Evolutionary conservation across 1,284 basidiomycete species (phyloP).

Genomic region (Peniophora sp.): DNA sequence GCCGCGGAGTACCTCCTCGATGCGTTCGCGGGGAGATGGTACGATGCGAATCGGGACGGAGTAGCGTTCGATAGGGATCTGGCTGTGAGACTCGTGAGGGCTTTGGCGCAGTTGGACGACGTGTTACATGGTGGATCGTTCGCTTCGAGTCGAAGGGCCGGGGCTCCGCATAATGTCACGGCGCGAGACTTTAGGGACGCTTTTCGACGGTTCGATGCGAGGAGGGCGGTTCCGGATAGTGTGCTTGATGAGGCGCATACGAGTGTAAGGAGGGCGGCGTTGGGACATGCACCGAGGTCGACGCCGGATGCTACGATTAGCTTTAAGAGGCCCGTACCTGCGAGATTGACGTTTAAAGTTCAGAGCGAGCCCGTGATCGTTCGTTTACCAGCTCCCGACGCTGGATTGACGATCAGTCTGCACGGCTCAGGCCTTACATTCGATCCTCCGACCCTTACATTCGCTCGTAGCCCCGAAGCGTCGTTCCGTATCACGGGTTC

Average conservation of each 20-base stretch:
- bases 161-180: constrained; percentile 57
- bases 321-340: constrained; percentile 67
- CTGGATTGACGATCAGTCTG: constrained; percentile 71
- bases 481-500: constrained; percentile 83
- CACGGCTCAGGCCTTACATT: constrained; percentile 82
- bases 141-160: constrained; percentile 42
- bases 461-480: constrained; percentile 67
- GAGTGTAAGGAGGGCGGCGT: constrained; percentile 63
- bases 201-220: constrained; percentile 69
- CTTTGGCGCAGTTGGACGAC: constrained; percentile 84
- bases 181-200: constrained; percentile 72
- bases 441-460: constrained; percentile 76
- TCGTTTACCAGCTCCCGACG: constrained; percentile 75
- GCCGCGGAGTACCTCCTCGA: constrained; percentile 69
- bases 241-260: constrained; percentile 70
- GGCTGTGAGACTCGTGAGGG: constrained; percentile 72
- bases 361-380: constrained; percentile 83
- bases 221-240: constrained; percentile 63
- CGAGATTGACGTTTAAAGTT: constrained; percentile 73
- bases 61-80: constrained; percentile 77
- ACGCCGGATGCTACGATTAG: constrained; percentile 38
- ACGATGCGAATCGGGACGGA: constrained; percentile 75
- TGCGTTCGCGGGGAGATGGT: constrained; percentile 85
- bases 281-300: constrained; percentile 61
- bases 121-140: constrained; percentile 63